Conservation (phyloP, 1,284 basidiomycete genomes). For the Sanghuangporus sanghuang region DNA sequence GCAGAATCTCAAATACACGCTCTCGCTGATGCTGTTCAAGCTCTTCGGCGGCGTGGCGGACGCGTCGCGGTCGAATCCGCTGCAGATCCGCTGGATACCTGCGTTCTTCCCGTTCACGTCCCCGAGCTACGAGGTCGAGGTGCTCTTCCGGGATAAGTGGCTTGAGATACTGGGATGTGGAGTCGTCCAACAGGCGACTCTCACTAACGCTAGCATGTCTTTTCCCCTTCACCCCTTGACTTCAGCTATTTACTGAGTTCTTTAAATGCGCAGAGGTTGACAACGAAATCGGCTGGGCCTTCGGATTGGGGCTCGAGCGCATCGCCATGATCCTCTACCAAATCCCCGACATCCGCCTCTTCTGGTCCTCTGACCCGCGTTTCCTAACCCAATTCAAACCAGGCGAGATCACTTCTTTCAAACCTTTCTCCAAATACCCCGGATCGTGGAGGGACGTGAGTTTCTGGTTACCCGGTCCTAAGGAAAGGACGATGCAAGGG, state of each 20-base stretch:
- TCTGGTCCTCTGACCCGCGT: slow-evolving; percentile 90
- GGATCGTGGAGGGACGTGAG: slow-evolving; percentile 87
- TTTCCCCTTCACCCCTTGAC: too few species aligned
- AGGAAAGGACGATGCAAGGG: slow-evolving; percentile 2
- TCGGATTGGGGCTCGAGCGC: slow-evolving; percentile 94
- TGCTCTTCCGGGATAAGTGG: slow-evolving; percentile 96
- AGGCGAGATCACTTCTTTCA: slow-evolving; percentile 76
- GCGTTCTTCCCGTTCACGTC: slow-evolving; percentile 98
- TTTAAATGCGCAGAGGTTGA: too few species aligned
- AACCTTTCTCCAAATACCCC: slow-evolving; percentile 87
- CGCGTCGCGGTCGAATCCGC: slow-evolving; percentile 51
- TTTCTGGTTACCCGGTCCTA: slow-evolving; percentile 70
- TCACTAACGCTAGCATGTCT: slow-evolving; percentile 87
- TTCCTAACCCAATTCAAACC: slow-evolving; percentile 85
- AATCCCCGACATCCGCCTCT: slow-evolving; percentile 98
- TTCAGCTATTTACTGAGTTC: too few species aligned
- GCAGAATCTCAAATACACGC: slow-evolving; percentile 84
- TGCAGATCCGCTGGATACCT: slow-evolving; percentile 94
- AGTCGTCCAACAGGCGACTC: slow-evolving; percentile 85
- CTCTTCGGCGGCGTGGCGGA: slow-evolving; percentile 68
- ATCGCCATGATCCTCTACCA: slow-evolving; percentile 98
- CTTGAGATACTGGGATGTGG: slow-evolving; percentile 95
- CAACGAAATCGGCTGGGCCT: slow-evolving; percentile 94
- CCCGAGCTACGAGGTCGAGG: slow-evolving; percentile 97
- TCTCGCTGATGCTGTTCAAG: slow-evolving; percentile 84